Evolutionary conservation across 495 filamentous ascomycete genomes (phyloP), one percentile per base, ranked within the genome.

Genomic region (Aspergillus sclerotioniger): DNA sequence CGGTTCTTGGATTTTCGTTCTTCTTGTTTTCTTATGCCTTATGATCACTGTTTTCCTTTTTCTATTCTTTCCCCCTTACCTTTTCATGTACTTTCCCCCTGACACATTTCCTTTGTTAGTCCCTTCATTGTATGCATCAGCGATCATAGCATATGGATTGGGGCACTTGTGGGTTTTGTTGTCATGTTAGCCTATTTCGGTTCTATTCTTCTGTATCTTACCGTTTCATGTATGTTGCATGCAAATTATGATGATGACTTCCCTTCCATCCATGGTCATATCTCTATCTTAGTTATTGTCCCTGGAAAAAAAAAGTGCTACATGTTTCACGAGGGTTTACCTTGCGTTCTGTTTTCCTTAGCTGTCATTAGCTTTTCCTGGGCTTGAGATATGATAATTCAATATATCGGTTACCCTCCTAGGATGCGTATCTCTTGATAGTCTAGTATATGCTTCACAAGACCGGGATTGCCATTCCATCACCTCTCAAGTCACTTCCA

Each of bases 401-500:
- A 25, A 25, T 25, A n/a, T n/a, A n/a, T n/a, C n/a, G n/a, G n/a
- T n/a, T n/a, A n/a, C n/a, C n/a, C n/a, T n/a, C n/a, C n/a, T n/a
- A 13, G 13, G 6, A 35, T 35, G 37, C n/a, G 37, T 41, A 41
- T 12, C 28, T 9, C n/a, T 41, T 53, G 33, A 16, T 51, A n/a
- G 9, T 28, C 28, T 53, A 3, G 8, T 8, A 19, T 28, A 5
- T 16, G 10, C 17, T 33, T 53, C 13, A 73, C 8, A 73, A 32
- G 25, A 72, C 41, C 35, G 90, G 90, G 66, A 86, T 82, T 10
- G 91, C 92, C 58, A 82, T 86, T 31, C 94, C 92, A 79, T 98
- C 94, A 2, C 91, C 94, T 51, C 95, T 82, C 50, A 80, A 79
- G 82, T 98, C 94, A 72, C 91, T 96, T 17, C 91, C 94, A 2